Evolutionary conservation across 2,329 filamentous ascomycete species (phyloP), one percentile per base, ranked within the genome.

Genomic region (Anisogramma anomala): DNA sequence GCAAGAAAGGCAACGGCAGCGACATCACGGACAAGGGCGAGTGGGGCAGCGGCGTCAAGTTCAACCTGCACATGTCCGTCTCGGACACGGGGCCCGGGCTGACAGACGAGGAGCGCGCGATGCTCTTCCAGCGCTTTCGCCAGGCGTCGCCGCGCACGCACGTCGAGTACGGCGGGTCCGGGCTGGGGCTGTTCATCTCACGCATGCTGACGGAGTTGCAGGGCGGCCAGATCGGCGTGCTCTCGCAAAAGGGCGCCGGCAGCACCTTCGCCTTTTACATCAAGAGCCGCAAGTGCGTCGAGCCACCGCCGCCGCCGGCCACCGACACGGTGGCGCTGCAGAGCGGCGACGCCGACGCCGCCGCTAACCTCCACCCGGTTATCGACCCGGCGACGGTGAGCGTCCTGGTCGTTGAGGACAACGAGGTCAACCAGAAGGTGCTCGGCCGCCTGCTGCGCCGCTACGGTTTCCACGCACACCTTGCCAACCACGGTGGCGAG

Each of bases 251-350:
- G 43, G 82, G 79, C 10, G 66, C 74, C 27, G 83, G 83, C 28
- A 84, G 79, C 57, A 84, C 75, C 0, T 87, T 87, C 57, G 79
- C 76, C 20, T 87, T 88, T 56, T 87, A 84, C 55, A 71, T 87
- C 56, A 80, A 79, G 48, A 74, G 75, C 40, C 74, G 76, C 52
- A 77, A 71, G 61, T 50, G 48, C 27, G 36, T 4, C 30, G 50
- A 10, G 41, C 46, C 52, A 0, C 46, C 39, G 23, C 38, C 41
- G 14, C 45, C 22, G 22, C 22, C 22, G n/a, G 22, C 22, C 22
- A 23, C 56, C 15, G 64, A 65, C 6, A 55, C 61, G 4, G 44
- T 57, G 2, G 61, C 65, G n/a, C 35, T 28, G n/a, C n/a, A n/a
- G n/a, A n/a, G n/a, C 13, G 33, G 10, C 8, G 33, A 39, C 4